Evolutionary conservation across 1,284 basidiomycete genomes (phyloP).

Genomic region (Hymenochaete sp.): DNA sequence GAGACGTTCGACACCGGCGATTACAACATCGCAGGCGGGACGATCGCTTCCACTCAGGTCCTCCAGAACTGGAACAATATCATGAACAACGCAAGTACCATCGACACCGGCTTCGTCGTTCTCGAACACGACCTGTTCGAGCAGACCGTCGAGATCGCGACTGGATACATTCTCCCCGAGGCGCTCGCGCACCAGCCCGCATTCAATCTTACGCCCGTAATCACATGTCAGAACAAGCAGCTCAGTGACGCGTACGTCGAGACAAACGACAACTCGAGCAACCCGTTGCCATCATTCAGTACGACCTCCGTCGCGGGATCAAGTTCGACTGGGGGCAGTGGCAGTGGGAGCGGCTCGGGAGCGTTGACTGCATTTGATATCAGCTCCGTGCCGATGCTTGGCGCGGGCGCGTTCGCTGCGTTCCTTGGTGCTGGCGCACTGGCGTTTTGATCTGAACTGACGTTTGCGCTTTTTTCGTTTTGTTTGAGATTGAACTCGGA

Average conservation of each 20-base stretch:
- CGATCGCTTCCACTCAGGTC: slow-evolving; percentile 48
- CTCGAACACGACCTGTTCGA: slow-evolving; percentile 71
- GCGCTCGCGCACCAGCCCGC: slow-evolving; percentile 50
- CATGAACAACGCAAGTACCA: slow-evolving; percentile 40
- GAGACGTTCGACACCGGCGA: slow-evolving; percentile 66
- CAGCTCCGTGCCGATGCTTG: too few species aligned
- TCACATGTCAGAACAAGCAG: slow-evolving; percentile 54
- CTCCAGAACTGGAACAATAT: slow-evolving; percentile 59
- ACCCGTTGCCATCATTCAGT: slow-evolving; percentile 46
- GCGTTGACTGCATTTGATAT: too few species aligned
- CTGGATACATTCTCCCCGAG: slow-evolving; percentile 62
- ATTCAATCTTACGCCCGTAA: slow-evolving; percentile 58
- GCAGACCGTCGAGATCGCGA: slow-evolving; percentile 60
- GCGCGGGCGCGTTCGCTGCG: too few species aligned
- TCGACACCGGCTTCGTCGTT: slow-evolving; percentile 57
- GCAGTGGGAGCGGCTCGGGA: too few species aligned
- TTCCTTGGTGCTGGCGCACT: too few species aligned
- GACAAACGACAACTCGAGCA: slow-evolving; percentile 53
- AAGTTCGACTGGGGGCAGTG: too few species aligned
- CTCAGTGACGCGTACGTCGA: slow-evolving; percentile 58
- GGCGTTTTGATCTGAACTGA: too few species aligned
- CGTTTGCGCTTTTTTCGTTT: too few species aligned
- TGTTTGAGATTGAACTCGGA: too few species aligned
- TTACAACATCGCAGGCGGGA: slow-evolving; percentile 67
- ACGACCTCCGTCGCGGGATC: too few species aligned